Base-by-base conservation (phyloP, 768 basidiomycete genomes). In the Mycena filopes region DNA sequence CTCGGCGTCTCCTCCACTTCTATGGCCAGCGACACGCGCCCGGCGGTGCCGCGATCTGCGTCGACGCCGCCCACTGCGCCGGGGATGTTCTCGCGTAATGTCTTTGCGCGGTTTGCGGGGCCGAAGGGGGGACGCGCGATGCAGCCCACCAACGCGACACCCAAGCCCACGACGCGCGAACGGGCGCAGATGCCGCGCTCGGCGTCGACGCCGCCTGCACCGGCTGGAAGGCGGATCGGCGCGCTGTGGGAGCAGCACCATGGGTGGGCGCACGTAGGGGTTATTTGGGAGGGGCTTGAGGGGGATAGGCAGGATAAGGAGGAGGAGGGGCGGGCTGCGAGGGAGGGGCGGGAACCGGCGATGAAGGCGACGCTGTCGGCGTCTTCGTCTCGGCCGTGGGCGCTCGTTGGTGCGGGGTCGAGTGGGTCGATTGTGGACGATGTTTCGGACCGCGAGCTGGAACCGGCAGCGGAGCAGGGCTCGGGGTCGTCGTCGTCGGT, bases 151-250 rank as follows among this genome's bases (percentile, higher is more conserved):
- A 13, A 41, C 25, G 31, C 31, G 12, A 12, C 31, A 33, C 31
- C 31, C n/a, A n/a, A n/a, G n/a, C 12, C 31, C 31, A 46, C 38
- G 25, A 40, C 16, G 28, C 29, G 55, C 10, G 55, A 42, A 26
- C 59, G 46, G 7, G n/a, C 48, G 15, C 33, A 18, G 26, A 49
- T 64, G 4, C 63, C 63, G n/a, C 56, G 57, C 31, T 68, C 67
- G 42, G 59, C 59, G 28, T 68, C 67, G 58, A 68, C 62, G 36
- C 67, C 63, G 18, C 59, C 57, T 16, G 41, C 38, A 9, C 45
- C 53, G 6, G 31, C 20, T 7, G 33, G 42, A 2, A 47, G 38
- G 36, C 53, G 46, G 31, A 43, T n/a, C 20, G 29, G 51, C 18
- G 42, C 64, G 48, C 40, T 59, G 36, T 59, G 57, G 53, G 58